Percentiles rank a stretch among this genome's conserved stretches.
Evolutionary conservation across 2,329 filamentous ascomycete genomes (phyloP).

Genomic region (Chalaropsis ovoidea): DNA sequence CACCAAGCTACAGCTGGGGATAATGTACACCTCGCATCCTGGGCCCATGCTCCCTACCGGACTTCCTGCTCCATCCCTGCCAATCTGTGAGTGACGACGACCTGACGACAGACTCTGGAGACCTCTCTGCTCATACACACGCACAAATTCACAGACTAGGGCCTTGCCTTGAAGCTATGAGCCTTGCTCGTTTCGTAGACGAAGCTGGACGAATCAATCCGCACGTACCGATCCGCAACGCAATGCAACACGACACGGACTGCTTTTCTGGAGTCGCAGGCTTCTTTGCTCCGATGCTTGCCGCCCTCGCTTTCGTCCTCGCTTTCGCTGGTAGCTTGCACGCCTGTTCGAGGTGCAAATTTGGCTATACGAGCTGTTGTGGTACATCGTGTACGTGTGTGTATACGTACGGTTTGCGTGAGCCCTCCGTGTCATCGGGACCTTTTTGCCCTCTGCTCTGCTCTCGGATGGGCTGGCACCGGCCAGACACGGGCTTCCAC

Average conservation of each 20-base stretch:
- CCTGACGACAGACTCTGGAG: not conserved
- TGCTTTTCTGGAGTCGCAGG: not conserved
- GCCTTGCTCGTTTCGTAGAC: not conserved
- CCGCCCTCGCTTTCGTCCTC: not conserved
- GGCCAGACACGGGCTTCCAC: constrained; percentile 4
- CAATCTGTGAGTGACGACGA: not conserved
- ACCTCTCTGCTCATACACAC: not conserved
- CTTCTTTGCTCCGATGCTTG: not conserved
- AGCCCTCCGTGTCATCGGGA: not conserved
- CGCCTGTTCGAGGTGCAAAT: constrained; percentile 6
- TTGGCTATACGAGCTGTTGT: constrained; percentile 16
- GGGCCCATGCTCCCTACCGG: not conserved
- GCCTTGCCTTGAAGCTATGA: not conserved
- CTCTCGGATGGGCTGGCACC: not conserved
- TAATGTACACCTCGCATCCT: not conserved
- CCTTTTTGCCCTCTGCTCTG: not conserved
- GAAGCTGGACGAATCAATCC: not conserved
- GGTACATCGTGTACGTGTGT: not conserved
- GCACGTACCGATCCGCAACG: not conserved
- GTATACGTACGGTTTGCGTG: not conserved
- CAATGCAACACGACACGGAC: not conserved
- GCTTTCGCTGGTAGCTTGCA: not conserved
- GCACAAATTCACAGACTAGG: too few relatives aligned
- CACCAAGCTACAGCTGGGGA: not conserved
- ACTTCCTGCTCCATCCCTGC: not conserved